phyloP scores from a whole-genome alignment of 2,329 filamentous ascomycete species.

The Leptographium galeiforme region DNA sequence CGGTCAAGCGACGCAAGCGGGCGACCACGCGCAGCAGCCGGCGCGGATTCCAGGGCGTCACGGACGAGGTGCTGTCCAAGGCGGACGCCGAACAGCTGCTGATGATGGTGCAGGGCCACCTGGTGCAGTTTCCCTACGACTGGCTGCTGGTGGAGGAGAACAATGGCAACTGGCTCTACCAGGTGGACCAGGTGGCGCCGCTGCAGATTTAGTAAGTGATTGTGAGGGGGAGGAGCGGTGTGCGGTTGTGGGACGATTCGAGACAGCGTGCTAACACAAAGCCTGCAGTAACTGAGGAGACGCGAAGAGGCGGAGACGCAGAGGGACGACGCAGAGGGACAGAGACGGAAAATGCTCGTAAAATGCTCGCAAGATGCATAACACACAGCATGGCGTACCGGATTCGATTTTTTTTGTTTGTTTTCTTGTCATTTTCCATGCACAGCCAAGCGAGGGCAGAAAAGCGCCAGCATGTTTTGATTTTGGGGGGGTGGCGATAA shows the following conservation, averaged over 20 bases:
- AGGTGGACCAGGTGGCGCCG: constrained; percentile 89
- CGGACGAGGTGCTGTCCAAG: constrained; percentile 63
- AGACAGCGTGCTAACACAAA: background rate
- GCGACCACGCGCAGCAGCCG: constrained; percentile 58
- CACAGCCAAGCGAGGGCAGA: no score
- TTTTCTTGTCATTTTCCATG: no score
- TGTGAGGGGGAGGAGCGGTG: background rate
- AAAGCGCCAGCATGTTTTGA: no score
- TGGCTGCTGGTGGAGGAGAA: constrained; percentile 87
- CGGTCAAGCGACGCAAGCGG: constrained; percentile 49
- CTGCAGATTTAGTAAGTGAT: constrained; percentile 84
- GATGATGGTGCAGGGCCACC: constrained; percentile 68
- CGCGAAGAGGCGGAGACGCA: background rate
- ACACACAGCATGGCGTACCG: no score
- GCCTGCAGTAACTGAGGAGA: background rate
- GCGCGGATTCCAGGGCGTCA: constrained; percentile 45
- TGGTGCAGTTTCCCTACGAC: constrained; percentile 91
- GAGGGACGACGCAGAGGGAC: no score
- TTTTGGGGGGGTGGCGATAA: no score
- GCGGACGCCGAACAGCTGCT: constrained; percentile 72
- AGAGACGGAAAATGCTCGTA: no score
- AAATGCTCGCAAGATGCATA: no score
- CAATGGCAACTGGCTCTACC: constrained; percentile 92
- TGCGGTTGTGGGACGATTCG: background rate
- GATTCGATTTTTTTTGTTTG: no score